Evolutionary conservation across 208 protist genomes (phyloP).

Genomic region (Leptomonas seymouri): DNA sequence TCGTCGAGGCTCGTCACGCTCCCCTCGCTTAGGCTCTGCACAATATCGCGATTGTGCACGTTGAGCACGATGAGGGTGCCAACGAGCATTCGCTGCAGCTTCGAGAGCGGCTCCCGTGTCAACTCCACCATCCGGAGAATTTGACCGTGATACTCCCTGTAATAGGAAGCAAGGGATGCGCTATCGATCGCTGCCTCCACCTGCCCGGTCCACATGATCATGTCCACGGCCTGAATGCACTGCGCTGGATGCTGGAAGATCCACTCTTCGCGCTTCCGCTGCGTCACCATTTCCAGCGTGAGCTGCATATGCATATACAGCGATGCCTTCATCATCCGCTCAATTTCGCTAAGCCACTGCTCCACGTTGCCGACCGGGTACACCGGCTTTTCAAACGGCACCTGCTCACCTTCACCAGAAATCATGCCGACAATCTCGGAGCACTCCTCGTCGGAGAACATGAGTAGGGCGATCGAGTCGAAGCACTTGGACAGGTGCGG

Average conservation of each 20-base stretch:
- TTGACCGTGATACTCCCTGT: slow-evolving; percentile 82
- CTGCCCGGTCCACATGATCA: slow-evolving; percentile 94
- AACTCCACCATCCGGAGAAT: slow-evolving; percentile 91
- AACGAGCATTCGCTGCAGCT: slow-evolving; percentile 92
- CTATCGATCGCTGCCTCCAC: slow-evolving; percentile 85
- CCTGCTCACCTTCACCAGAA: slow-evolving; percentile 91
- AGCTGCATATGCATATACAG: slow-evolving; percentile 88
- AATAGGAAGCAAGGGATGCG: slow-evolving; percentile 61
- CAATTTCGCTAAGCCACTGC: slow-evolving; percentile 94
- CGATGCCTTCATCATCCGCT: slow-evolving; percentile 93
- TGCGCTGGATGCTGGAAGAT: slow-evolving; percentile 94
- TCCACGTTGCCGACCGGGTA: slow-evolving; percentile 94
- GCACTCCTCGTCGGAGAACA: slow-evolving; percentile 79
- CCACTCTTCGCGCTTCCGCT: slow-evolving; percentile 87
- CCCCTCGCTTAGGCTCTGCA: slow-evolving; percentile 71
- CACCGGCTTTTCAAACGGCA: slow-evolving; percentile 86
- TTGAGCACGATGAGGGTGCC: slow-evolving; percentile 96
- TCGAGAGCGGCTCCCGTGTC: slow-evolving; percentile 85
- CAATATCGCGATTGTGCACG: slow-evolving; percentile 96
- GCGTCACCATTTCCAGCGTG: slow-evolving; percentile 74
- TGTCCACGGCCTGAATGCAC: slow-evolving; percentile 93
- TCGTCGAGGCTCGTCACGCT: slow-evolving; percentile 67
- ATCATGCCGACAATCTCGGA: slow-evolving; percentile 91
- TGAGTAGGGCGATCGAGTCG: slow-evolving; percentile 93
- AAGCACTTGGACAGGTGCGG: slow-evolving; percentile 97